phyloP scores from a whole-genome alignment of 148 eudicot genomes.

The Diospyros lotus region DNA sequence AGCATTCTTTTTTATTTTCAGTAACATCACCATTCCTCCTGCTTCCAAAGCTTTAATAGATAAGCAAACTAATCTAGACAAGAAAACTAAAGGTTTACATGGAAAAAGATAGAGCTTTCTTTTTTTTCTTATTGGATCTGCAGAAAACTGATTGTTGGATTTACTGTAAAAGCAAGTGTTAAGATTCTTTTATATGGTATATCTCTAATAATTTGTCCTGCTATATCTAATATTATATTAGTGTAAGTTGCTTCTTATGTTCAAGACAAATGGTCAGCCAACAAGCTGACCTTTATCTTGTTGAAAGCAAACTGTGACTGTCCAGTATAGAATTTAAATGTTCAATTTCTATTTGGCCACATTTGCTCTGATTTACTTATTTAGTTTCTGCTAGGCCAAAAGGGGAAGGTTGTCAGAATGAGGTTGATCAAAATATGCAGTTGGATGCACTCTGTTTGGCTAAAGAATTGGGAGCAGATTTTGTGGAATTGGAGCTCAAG shows the following conservation, averaged over 20 bases:
- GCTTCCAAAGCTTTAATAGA: neutral
- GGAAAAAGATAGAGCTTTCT: neutral
- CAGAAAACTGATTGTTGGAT: neutral
- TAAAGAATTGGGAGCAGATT: slow-evolving; percentile 62
- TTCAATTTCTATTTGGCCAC: neutral
- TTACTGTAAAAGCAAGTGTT: neutral
- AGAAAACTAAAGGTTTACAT: neutral
- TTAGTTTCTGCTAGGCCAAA: slow-evolving; percentile 34
- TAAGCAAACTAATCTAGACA: neutral
- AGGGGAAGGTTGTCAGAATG: slow-evolving; percentile 56
- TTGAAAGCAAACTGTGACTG: neutral
- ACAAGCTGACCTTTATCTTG: neutral
- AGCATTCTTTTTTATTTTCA: neutral
- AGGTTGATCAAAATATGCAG: slow-evolving; percentile 51
- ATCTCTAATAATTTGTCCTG: neutral
- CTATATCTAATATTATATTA: neutral
- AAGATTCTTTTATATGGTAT: neutral
- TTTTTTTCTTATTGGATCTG: neutral
- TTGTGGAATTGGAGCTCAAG: slow-evolving; percentile 70
- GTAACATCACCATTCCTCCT: neutral
- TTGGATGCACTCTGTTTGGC: slow-evolving; percentile 41
- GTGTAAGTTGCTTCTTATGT: neutral
- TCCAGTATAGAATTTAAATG: neutral
- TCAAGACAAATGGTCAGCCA: neutral
- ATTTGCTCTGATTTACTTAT: neutral